Base-by-base conservation (phyloP, 768 basidiomycete species). In the Goffeauzyma gilvescens region DNA sequence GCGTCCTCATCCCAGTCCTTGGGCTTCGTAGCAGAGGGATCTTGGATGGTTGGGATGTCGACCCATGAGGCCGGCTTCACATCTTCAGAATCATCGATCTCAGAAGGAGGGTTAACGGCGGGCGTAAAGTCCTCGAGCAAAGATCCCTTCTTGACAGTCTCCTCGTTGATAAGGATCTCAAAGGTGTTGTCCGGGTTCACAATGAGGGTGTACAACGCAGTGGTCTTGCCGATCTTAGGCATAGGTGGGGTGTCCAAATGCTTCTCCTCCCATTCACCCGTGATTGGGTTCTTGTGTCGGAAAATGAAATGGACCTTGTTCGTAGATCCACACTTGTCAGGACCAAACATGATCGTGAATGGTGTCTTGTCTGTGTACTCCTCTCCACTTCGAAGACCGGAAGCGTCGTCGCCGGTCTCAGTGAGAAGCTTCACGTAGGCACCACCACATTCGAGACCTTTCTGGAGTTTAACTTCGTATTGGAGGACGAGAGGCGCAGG, bases 401-500 rank as follows among this genome's bases (percentile, higher is more conserved):
- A 48, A 9, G 50, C 56, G 30, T 53, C 54, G n/a, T 50, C 56
- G 2, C 41, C 35, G 28, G 42, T 51, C 45, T 67, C 67, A 13
- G 62, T 59, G 25, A 98, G 75, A 44, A 96, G 76, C 67, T 96
- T 98, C 69, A 96, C 68, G 68, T 98, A 98, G 28, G 93, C 93
- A 69, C 93, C 93, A 65, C 93, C 93, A 57, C 93, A 96, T 67
- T 93, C 93, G 36, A 93, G 84, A 32, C 90, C 89, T 67, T 95
- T 87, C 71, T 98, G 89, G 65, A 93, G 87, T 69, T 96, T 90
- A 69, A 93, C 93, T 64, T 98, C 93, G 58, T 98, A 98, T 62
- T 93, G 87, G 15, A 96, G 79, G 51, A 96, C 87, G 33, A 96
- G 71, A 32, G 89, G 81, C 22, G 33, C 37, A 32, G 38, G 44